A percentile compares a stretch with the other conserved stretches of the same genome.
Evolutionary conservation across 257 asterid species (phyloP).

Genomic region (Salvia hispanica): DNA sequence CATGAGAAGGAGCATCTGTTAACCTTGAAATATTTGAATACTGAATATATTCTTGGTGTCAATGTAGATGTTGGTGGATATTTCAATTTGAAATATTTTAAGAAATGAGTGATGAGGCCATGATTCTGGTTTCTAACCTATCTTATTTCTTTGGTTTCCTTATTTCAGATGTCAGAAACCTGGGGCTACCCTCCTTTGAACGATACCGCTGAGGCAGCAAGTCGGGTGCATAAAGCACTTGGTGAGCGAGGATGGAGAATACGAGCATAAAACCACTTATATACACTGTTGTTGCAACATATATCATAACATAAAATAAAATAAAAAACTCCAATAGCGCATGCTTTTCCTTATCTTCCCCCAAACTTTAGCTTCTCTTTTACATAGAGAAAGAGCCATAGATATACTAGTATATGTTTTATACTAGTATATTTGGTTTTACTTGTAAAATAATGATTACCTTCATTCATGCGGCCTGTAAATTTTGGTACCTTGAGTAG

Average conservation of each 20-base stretch:
- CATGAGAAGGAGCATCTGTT: neutral
- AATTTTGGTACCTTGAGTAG: slow-evolving; percentile 23
- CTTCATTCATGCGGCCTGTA: slow-evolving; percentile 39
- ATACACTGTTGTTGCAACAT: slow-evolving; percentile 9
- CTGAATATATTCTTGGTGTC: neutral
- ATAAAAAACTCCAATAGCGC: neutral
- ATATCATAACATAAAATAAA: neutral
- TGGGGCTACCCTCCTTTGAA: slow-evolving; percentile 99
- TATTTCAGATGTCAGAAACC: slow-evolving; percentile 78
- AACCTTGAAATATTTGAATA: neutral
- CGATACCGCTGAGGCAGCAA: slow-evolving; percentile 85
- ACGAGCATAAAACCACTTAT: slow-evolving; percentile 45
- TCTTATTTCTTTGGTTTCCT: slow-evolving; percentile 19
- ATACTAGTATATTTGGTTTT: slow-evolving; percentile 34
- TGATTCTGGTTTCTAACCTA: neutral
- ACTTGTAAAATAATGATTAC: slow-evolving; percentile 42
- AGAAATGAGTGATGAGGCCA: neutral
- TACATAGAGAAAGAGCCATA: slow-evolving; percentile 28
- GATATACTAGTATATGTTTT: neutral
- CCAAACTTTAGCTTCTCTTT: no score
- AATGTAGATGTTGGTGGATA: neutral
- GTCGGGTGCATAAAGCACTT: slow-evolving; percentile 72
- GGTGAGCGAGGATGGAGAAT: slow-evolving; percentile 90
- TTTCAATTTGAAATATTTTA: neutral
- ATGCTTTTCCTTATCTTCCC: neutral